Percentiles rank a stretch among this genome's conserved stretches.
phyloP scores from a whole-genome alignment of 2,329 filamentous ascomycete species.

The Neocucurbitaria cava region DNA sequence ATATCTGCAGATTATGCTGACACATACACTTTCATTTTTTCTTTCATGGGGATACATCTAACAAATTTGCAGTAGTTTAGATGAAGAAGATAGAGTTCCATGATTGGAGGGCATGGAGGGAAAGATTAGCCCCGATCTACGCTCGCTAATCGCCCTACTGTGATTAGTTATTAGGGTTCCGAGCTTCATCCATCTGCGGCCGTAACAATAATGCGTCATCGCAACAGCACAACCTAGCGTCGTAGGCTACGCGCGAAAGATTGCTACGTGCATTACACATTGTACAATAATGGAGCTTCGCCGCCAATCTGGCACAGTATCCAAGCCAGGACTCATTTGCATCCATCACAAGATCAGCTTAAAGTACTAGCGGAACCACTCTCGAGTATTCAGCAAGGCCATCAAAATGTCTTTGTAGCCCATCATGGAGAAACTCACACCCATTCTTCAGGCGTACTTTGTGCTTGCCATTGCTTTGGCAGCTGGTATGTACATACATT shows the following conservation, averaged over 20 bases:
- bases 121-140: background rate
- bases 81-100: too few relatives aligned
- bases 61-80: too few relatives aligned
- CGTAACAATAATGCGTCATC: background rate
- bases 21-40: too few relatives aligned
- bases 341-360: background rate
- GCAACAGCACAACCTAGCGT: background rate
- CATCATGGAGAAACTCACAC: conserved; percentile 5
- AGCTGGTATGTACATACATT: conserved; percentile 23
- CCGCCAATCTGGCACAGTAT: background rate
- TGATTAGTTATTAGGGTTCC: too few relatives aligned
- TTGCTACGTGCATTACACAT: background rate
- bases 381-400: background rate
- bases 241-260: background rate
- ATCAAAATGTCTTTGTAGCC: background rate
- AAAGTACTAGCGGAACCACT: too few relatives aligned
- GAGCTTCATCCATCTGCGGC: background rate
- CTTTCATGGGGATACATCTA: too few relatives aligned
- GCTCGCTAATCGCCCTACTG: background rate
- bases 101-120: too few relatives aligned
- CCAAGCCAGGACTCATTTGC: background rate
- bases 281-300: background rate
- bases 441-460: conserved; percentile 24
- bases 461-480: conserved; percentile 26
- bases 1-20: too few relatives aligned